Evolutionary conservation across 2,329 filamentous ascomycete species (phyloP).

Genomic region (Zelopaecilomyces penicillatus): DNA sequence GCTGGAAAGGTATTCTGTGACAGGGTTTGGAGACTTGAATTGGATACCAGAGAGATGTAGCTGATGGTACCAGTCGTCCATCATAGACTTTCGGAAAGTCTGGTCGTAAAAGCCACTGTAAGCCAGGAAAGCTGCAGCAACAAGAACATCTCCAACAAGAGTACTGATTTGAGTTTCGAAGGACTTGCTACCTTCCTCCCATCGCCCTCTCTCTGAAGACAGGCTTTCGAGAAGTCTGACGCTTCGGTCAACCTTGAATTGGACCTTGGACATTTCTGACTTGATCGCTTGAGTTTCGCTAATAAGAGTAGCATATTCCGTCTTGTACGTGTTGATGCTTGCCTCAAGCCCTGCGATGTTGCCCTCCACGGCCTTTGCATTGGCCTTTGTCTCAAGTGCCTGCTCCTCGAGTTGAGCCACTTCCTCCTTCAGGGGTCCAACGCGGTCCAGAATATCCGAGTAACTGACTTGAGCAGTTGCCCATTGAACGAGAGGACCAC

Average conservation of each 20-base stretch:
- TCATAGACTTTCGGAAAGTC: conserved; percentile 94
- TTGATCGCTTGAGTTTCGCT: conserved; percentile 98
- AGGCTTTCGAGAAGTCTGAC: conserved; percentile 89
- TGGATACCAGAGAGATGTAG: conserved; percentile 85
- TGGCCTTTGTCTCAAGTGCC: conserved; percentile 83
- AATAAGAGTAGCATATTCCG: conserved; percentile 89
- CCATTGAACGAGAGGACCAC: conserved; percentile 95
- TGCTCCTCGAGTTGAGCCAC: conserved; percentile 80
- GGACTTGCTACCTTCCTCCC: conserved; percentile 95
- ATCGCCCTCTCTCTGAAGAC: conserved; percentile 84
- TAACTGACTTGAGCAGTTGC: conserved; percentile 94
- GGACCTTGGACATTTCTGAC: conserved; percentile 87
- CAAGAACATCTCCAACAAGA: conserved; percentile 87
- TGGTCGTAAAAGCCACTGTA: conserved; percentile 97
- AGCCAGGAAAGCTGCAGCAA: conserved; percentile 93
- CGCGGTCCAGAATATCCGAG: conserved; percentile 91
- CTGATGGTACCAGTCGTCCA: conserved; percentile 95
- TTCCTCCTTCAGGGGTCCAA: conserved; percentile 86
- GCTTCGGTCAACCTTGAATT: conserved; percentile 97
- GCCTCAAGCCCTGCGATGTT: conserved; percentile 76
- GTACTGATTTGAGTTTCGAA: conserved; percentile 98
- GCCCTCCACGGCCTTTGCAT: conserved; percentile 84
- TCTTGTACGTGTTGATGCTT: conserved; percentile 92
- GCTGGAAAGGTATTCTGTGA: conserved; percentile 93
- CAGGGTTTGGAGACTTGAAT: conserved; percentile 87